Evolutionary conservation across 2,329 filamentous ascomycete species (phyloP).

Genomic region (Trichoderma afroharzianum): DNA sequence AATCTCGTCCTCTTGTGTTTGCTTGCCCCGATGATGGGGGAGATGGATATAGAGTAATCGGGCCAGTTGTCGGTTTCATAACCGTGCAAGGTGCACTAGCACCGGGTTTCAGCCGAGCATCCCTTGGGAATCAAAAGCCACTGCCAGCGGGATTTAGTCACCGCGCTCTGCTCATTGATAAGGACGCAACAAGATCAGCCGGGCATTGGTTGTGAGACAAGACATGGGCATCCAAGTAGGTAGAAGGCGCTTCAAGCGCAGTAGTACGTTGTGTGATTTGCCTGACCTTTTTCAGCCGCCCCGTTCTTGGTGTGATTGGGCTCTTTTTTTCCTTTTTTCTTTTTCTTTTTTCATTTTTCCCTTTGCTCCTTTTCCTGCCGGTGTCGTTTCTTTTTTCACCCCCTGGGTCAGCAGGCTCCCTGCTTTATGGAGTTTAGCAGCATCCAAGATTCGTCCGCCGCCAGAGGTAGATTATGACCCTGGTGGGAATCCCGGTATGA

Average conservation of each 20-base stretch:
- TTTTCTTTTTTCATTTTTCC: not conserved
- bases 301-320: not conserved
- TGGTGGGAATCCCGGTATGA: not conserved
- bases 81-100: not conserved
- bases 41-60: not conserved
- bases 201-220: slow-evolving; percentile 7
- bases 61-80: not conserved
- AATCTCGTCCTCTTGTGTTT: not conserved
- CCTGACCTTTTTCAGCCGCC: slow-evolving; percentile 1
- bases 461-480: not conserved
- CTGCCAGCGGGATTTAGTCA: not conserved
- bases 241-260: slow-evolving; percentile 4
- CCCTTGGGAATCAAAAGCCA: not conserved
- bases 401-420: not conserved
- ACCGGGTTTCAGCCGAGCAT: slow-evolving; percentile 4
- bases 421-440: not conserved
- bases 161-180: slow-evolving; percentile 1
- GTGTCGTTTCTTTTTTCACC: not conserved
- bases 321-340: not conserved
- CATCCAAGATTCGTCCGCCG: not conserved
- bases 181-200: slow-evolving; percentile 10
- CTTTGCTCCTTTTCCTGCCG: not conserved
- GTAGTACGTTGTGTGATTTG: slow-evolving; percentile 1
- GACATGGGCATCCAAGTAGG: slow-evolving; percentile 1
- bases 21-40: not conserved